Evolutionary conservation across 768 basidiomycete genomes (phyloP).

Genomic region (Podaxis pistillaris): DNA sequence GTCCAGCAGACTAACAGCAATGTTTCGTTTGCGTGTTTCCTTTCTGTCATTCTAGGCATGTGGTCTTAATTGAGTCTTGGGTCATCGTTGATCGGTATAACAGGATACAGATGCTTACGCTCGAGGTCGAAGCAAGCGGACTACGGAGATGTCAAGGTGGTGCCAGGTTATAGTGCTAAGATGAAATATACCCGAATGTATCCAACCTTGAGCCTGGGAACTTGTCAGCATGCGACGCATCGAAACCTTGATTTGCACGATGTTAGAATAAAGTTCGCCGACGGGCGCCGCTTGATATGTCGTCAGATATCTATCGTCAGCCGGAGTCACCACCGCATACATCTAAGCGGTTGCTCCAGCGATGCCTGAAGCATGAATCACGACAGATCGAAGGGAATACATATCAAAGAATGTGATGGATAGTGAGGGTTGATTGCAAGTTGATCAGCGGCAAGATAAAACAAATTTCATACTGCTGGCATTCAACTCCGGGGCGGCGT

Average conservation of each 20-base stretch:
- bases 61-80: no score
- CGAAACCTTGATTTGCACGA: neutral
- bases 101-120: neutral
- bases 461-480: no score
- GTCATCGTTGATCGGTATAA: neutral
- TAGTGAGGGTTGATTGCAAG: neutral
- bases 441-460: no score
- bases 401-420: neutral
- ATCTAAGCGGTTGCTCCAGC: neutral
- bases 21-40: neutral
- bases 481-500: no score
- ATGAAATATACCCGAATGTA: neutral
- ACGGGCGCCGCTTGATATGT: neutral
- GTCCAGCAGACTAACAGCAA: neutral
- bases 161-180: neutral
- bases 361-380: neutral
- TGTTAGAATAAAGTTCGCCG: neutral
- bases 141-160: neutral
- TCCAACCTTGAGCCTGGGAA: neutral
- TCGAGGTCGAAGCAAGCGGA: neutral
- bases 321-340: neutral
- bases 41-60: neutral
- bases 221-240: neutral
- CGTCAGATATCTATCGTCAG: neutral
- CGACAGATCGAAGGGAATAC: neutral